Base-by-base conservation (phyloP, 371 early-diverging fungal species). In the Lichtheimia ornata region DNA sequence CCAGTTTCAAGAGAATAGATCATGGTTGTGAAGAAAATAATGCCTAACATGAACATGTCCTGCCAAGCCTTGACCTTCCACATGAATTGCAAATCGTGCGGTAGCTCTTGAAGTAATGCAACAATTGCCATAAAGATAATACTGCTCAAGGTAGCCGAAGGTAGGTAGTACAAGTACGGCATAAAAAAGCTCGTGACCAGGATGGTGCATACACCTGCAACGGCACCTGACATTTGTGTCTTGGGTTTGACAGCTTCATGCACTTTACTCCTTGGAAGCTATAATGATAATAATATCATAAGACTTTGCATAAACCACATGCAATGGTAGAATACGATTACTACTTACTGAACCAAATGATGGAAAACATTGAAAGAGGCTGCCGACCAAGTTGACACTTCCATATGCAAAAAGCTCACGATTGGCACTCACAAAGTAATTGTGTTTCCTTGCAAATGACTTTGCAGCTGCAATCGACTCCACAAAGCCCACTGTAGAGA, bases 361-460 rank as follows among this genome's bases (percentile, higher is more conserved):
- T 0, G 94, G 94, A 65, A 84, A 93, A 0, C 85, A 76, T 40
- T 89, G 86, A 71, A 94, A 93, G 4, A 89, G 70, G 2, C 89
- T 81, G 9, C 92, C 90, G 53, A 91, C 53, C 25, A 92, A 73
- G 65, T 94, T 97, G 51, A 87, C 77, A n/a, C 85, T 66, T 6
- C 96, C 96, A 22, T 95, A 65, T 3, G 96, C 97, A n/a, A 95
- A 93, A 30, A 97, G 79, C 69, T 97, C 97, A 14, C 95, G 89
- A 67, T 96, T 95, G 2, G 92, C 88, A 4, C 90, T 89, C 22
- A 94, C 88, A n/a, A 88, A 72, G 61, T 95, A 94, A 72, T 91
- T 85, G 73, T 94, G 88, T 59, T 89, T 85, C 43, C 85, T 82
- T 0, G 94, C 92, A 68, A 92, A 96, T 27, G 90, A 85, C 63